Conservation (phyloP, 768 basidiomycete genomes). For the Leccinum rimulosum region DNA sequence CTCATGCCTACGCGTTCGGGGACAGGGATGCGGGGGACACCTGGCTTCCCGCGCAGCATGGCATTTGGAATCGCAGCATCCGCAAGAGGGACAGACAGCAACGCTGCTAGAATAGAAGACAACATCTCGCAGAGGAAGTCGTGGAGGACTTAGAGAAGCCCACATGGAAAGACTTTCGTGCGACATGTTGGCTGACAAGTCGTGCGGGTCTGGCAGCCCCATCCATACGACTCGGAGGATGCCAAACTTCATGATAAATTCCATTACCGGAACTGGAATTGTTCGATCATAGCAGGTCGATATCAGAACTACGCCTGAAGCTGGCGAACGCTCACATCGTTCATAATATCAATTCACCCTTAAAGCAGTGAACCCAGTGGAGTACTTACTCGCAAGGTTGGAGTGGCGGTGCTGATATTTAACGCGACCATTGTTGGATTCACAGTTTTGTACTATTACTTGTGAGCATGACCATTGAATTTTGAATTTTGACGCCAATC, state of each 20-base stretch:
- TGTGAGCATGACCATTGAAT: too few species aligned
- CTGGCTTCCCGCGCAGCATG: constrained; percentile 22
- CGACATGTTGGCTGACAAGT: background rate
- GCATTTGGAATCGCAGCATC: constrained; percentile 22
- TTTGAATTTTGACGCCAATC: too few species aligned
- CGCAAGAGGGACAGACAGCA: constrained; percentile 12
- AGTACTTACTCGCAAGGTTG: too few species aligned
- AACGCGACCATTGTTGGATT: too few species aligned
- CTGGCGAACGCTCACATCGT: background rate
- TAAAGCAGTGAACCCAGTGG: too few species aligned
- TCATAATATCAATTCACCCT: background rate
- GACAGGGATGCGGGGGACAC: constrained; percentile 14
- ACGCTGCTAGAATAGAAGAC: constrained; percentile 2
- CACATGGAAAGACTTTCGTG: background rate
- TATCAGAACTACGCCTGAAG: background rate
- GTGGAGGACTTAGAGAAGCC: background rate
- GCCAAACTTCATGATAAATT: background rate
- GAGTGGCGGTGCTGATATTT: too few species aligned
- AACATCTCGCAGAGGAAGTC: background rate
- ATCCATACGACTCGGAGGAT: background rate
- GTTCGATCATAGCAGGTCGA: background rate
- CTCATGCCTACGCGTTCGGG: too few species aligned
- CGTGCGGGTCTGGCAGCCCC: background rate
- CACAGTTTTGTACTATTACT: too few species aligned
- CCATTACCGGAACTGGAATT: background rate